Evolutionary conservation across 1,284 basidiomycete genomes (phyloP).

Genomic region (Cutaneotrichosporon arboriforme): DNA sequence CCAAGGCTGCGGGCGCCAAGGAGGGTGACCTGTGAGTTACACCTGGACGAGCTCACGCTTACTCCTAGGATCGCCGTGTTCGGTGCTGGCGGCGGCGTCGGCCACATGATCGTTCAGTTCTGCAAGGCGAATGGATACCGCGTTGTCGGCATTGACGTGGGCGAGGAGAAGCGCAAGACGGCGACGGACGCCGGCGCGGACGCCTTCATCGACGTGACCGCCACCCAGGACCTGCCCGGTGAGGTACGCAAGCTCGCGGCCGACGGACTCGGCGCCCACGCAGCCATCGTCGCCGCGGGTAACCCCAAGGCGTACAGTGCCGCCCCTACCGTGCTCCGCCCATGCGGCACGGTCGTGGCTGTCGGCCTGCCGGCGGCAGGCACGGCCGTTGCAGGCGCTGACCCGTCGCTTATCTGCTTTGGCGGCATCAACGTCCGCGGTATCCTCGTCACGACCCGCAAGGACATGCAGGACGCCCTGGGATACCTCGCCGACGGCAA

Average conservation of each 20-base stretch:
- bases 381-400: constrained; percentile 36
- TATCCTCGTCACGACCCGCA: constrained; percentile 33
- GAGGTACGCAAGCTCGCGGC: constrained; percentile 12
- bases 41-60: background rate
- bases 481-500: constrained; percentile 11
- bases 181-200: constrained; percentile 9
- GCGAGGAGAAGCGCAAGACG: constrained; percentile 12
- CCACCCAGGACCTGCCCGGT: constrained; percentile 3
- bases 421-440: constrained; percentile 44
- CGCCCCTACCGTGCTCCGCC: constrained; percentile 11
- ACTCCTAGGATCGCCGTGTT: constrained; percentile 4
- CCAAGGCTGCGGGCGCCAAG: constrained; percentile 16
- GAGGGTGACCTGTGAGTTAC: background rate
- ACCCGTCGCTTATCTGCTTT: constrained; percentile 38
- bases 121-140: constrained; percentile 14
- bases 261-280: constrained; percentile 14
- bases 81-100: constrained; percentile 18
- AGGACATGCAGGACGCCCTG: constrained; percentile 18
- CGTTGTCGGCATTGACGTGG: constrained; percentile 18
- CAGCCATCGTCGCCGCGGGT: constrained; percentile 17
- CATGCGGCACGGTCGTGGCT: constrained; percentile 12
- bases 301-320: constrained; percentile 17
- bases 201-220: constrained; percentile 13
- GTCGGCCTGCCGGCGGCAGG: constrained; percentile 20
- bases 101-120: constrained; percentile 22